Conservation (phyloP, 176 grass and related monocot species). For the Alloteropsis semialata region DNA sequence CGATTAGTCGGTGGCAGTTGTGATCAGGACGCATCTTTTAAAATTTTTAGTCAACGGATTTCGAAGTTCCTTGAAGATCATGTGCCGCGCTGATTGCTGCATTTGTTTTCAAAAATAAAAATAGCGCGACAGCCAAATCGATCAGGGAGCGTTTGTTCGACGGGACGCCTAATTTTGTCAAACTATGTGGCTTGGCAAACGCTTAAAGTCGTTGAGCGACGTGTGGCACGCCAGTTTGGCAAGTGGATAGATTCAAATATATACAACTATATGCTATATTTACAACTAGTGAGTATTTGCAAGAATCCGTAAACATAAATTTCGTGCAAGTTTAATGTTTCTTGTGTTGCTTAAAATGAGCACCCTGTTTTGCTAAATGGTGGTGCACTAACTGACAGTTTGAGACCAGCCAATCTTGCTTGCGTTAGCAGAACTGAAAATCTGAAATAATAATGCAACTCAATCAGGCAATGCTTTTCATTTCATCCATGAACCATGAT, state of each 20-base stretch:
- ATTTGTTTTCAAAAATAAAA: neutral
- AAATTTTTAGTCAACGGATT: slow-evolving; percentile 33
- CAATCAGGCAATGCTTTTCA: neutral
- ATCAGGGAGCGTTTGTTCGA: slow-evolving; percentile 11
- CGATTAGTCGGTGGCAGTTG: slow-evolving; percentile 15
- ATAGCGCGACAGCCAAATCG: slow-evolving; percentile 27
- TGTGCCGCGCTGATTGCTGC: slow-evolving; percentile 19
- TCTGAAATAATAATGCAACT: neutral
- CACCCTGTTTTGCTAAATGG: slow-evolving; percentile 1
- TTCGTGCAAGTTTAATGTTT: slow-evolving; percentile 4
- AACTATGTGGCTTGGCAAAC: neutral
- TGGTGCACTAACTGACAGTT: slow-evolving; percentile 22
- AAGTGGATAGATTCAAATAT: slow-evolving; percentile 13
- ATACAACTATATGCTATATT: no score
- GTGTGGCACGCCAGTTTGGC: slow-evolving; percentile 8
- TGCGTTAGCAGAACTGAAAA: slow-evolving; percentile 8
- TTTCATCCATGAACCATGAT: neutral
- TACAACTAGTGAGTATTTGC: neutral
- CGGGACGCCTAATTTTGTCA: slow-evolving; percentile 31
- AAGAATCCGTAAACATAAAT: slow-evolving; percentile 12
- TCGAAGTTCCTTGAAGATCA: neutral
- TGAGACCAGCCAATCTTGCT: slow-evolving; percentile 18
- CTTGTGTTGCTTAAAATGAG: neutral
- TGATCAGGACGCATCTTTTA: neutral
- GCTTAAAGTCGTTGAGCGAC: slow-evolving; percentile 27